A percentile compares a stretch with the other conserved stretches of the same genome.
These are phyloP conservation scores for Colletotrichum caudatum DNA, from an alignment of 2,329 filamentous ascomycete species.

Conservation along the genomic window DNA sequence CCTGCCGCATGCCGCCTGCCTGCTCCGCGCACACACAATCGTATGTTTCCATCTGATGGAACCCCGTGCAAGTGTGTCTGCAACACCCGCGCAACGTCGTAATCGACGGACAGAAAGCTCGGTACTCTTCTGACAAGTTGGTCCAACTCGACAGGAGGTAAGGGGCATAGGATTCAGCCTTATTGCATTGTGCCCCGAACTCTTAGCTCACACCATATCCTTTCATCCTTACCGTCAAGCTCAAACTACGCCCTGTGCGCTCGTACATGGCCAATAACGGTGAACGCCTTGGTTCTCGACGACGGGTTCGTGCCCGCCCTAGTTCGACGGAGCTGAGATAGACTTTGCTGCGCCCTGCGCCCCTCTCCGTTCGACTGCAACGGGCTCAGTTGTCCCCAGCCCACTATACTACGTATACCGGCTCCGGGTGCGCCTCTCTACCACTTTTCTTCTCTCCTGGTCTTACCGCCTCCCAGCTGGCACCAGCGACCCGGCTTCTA, in stretches of 20 bases:
- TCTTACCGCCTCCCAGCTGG: not conserved
- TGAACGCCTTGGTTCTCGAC: not conserved
- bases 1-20: too few relatives aligned
- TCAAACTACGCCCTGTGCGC: not conserved
- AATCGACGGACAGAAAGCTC: not conserved
- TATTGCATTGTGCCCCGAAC: constrained; percentile 14
- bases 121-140: constrained; percentile 1
- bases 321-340: constrained; percentile 4
- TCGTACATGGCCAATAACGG: not conserved
- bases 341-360: constrained; percentile 20
- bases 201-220: not conserved
- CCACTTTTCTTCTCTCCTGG: not conserved
- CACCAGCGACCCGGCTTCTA: constrained; percentile 35
- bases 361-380: constrained; percentile 20
- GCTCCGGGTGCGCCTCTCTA: not conserved
- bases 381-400: constrained; percentile 12
- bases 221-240: not conserved
- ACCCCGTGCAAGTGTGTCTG: not conserved
- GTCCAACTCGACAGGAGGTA: not conserved
- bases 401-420: not conserved
- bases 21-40: not conserved
- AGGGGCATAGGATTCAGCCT: constrained; percentile 19
- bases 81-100: not conserved
- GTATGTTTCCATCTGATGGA: not conserved
- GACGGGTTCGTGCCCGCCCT: not conserved